Evolutionary conservation across 768 basidiomycete species (phyloP), one percentile per base, ranked within the genome.

Genomic region (Leucosporidium creatinivorum): DNA sequence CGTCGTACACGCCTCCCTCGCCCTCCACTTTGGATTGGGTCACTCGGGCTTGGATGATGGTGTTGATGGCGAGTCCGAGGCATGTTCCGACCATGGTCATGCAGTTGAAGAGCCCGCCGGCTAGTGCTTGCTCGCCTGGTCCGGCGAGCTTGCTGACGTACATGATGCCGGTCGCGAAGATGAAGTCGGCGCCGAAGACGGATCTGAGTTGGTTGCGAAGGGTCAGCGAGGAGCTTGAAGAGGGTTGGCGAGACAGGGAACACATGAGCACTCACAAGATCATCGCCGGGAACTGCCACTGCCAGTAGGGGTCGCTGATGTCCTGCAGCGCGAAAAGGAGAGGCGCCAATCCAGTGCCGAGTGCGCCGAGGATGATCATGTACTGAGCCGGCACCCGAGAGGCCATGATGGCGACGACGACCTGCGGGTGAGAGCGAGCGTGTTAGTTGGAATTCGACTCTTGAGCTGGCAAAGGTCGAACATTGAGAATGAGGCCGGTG

Each of bases 371-470:
- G 56, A 70, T 66, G 57, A 79, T 69, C 44, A 79, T 65, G 70
- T 72, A 69, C 49, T 78, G 77, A 1, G 76, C 77, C 2, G 73
- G 65, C 12, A 79, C 77, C 30, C 63, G 60, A 26, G 71, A 63
- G 47, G 76, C 70, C 18, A 77, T 62, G 63, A 71, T 60, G 7
- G 75, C 78, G n/a, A 79, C 76, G 57, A 79, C 39, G 28, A 75
- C 72, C 61, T 77, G 52, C 3, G 21, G 9, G 28, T 10, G 13
- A 7, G 19, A 6, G 2, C 5, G 19, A 19, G 8, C 21, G 23
- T 1, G 48, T n/a, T n/a, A n/a, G n/a, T n/a, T n/a, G n/a, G n/a
- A n/a, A n/a, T n/a, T n/a, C n/a, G n/a, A n/a, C n/a, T n/a, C n/a
- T n/a, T n/a, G n/a, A n/a, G n/a, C n/a, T n/a, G n/a, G n/a, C n/a